Percentiles rank a stretch among this genome's conserved stretches.
These are phyloP conservation scores for Leccinum boreale DNA, from an alignment of 768 basidiomycete species.

Conservation along the genomic window DNA sequence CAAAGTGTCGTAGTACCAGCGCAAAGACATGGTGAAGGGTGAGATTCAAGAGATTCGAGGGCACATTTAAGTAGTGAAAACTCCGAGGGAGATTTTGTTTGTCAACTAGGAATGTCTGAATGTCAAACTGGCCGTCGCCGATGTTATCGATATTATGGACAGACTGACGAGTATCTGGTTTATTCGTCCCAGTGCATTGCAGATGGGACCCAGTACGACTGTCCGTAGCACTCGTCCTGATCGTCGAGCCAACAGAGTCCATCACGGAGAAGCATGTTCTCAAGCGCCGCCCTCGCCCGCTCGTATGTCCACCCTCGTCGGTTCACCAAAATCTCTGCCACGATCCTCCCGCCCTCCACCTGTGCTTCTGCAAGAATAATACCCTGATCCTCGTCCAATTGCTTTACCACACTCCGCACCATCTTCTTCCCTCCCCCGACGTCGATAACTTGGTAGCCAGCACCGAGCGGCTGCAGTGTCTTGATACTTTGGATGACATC, in stretches of 20 bases:
- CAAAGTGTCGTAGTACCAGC: slow-evolving; percentile 38
- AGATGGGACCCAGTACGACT: slow-evolving; percentile 85
- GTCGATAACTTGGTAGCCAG: slow-evolving; percentile 86
- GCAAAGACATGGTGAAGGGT: slow-evolving; percentile 22
- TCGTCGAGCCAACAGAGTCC: slow-evolving; percentile 96
- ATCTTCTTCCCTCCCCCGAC: slow-evolving; percentile 69
- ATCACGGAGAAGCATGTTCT: slow-evolving; percentile 88
- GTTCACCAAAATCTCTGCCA: slow-evolving; percentile 56
- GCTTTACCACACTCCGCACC: slow-evolving; percentile 86
- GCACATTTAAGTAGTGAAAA: neutral
- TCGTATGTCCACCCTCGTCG: slow-evolving; percentile 75
- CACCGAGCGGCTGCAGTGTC: slow-evolving; percentile 81
- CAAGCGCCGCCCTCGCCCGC: slow-evolving; percentile 71
- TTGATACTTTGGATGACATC: slow-evolving; percentile 83
- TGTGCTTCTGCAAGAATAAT: slow-evolving; percentile 74
- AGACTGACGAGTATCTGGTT: neutral
- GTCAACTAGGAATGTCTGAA: too few relatives aligned
- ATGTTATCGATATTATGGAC: neutral
- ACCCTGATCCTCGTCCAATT: slow-evolving; percentile 88
- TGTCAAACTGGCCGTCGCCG: neutral
- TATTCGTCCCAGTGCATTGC: slow-evolving; percentile 82
- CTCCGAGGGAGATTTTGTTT: neutral
- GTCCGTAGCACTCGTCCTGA: slow-evolving; percentile 64
- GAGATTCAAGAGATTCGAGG: neutral
- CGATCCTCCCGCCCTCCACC: slow-evolving; percentile 64